Evolutionary conservation across 768 basidiomycete species (phyloP).

Genomic region (Suillus bovinus): DNA sequence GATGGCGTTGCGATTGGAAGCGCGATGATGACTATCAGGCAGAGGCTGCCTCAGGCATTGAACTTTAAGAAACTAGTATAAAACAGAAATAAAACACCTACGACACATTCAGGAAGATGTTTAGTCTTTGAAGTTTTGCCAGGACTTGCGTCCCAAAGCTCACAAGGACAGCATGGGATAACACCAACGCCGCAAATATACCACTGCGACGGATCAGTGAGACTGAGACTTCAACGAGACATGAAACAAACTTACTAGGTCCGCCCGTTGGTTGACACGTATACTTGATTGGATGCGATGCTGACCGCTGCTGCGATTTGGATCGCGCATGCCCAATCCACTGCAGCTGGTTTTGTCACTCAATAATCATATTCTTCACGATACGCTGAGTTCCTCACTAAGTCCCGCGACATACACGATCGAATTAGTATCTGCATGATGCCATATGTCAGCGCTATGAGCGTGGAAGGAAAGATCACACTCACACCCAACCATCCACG

Average conservation of each 20-base stretch:
- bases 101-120: conserved; percentile 41
- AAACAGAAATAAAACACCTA: conserved; percentile 15
- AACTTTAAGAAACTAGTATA: background rate
- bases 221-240: conserved; percentile 41
- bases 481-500: conserved; percentile 58
- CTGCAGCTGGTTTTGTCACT: conserved; percentile 43
- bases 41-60: background rate
- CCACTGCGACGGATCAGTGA: conserved; percentile 48
- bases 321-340: conserved; percentile 62
- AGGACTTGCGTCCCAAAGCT: conserved; percentile 65
- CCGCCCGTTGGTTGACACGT: conserved; percentile 44
- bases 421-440: conserved; percentile 43
- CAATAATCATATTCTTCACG: background rate
- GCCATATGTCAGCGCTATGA: background rate
- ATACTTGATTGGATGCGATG: conserved; percentile 41
- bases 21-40: conserved; percentile 38
- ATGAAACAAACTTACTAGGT: conserved; percentile 41
- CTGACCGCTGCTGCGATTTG: conserved; percentile 54
- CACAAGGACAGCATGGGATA: conserved; percentile 62
- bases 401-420: conserved; percentile 49
- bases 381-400: background rate
- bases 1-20: conserved; percentile 40
- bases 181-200: conserved; percentile 58
- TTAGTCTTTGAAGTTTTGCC: conserved; percentile 62
- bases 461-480: conserved; percentile 10